Evolutionary conservation across 305 asterid genomes (phyloP), one percentile per base, ranked within the genome.

Genomic region (Fraxinus angustifolia): DNA sequence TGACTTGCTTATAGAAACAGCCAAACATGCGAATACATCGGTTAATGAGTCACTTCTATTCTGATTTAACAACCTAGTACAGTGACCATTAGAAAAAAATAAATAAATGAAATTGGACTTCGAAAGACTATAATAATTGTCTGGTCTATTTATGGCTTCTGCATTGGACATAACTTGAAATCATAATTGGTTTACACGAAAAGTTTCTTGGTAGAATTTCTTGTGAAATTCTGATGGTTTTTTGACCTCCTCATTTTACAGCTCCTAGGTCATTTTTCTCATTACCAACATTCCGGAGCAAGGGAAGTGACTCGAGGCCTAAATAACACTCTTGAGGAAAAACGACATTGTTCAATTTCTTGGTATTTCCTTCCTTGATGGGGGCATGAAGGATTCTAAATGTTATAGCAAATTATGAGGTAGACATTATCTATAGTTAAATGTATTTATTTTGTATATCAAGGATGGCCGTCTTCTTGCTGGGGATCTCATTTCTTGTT

Each of bases 261-360:
- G 98, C 93, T 77, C 95, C 98, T n/a, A 90, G 96, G 85, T 93
- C 99, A 56, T 96, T 96, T 83, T 94, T 94, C 91, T 96, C 97
- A 65, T 87, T 94, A 42, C 90, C 99, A 2, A 80, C 97, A 71
- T 96, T 96, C 83, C 90, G 98, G 89, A 92, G 96, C 94, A 96
- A 96, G 86, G 98, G 96, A 85, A 90, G 91, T 71, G 99, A 96
- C 75, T 90, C 94, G 8, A 96, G 93, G 86, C 93, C 93, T 76
- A 88, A 98, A 89, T 93, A 87, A 84, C 58, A 35, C 42, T 80
- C 79, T 79, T 16, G 26, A 50, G 65, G 73, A 60, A 68, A 68
- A 68, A 68, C 30, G 81, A 30, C 62, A 77, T 33, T 62, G 85
- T 82, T 83, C 71, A 86, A 83, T 79, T 83, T 83, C 81, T 75